Base-by-base conservation (phyloP, 306 rosid genomes). In the Lablab purpureus region DNA sequence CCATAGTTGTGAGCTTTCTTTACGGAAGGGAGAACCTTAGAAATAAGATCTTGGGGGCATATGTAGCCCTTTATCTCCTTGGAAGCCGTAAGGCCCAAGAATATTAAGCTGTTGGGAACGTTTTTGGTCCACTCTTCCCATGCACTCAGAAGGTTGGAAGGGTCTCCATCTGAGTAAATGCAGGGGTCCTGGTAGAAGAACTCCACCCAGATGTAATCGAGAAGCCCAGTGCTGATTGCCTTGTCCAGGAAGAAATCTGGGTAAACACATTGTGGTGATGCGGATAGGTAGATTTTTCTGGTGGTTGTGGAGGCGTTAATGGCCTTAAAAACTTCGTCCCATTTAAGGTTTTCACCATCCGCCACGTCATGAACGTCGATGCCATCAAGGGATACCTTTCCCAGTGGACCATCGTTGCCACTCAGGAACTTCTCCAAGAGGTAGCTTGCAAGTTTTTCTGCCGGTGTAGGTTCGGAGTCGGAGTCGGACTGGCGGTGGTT, bases 181-280 rank as follows among this genome's bases (percentile, higher is more conserved):
- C 96, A 87, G 1, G 46, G 50, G 9, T 71, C 3, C 17, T 84
- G 64, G 86, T 87, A 78, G 80, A 78, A 91, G 80, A 86, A 89
- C 50, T 82, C 84, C 13, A 91, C 89, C 90, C 90, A 88, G 2
- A 88, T 81, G 10, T 67, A 84, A 41, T 90, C 90, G 1, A 90
- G 75, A 6, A 84, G 40, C 0, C 94, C 90, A 0, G 94, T 84
- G 12, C 12, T 3, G 7, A 90, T 74, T 1, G 90, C 90, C 0
- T n/a, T 0, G 15, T 32, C 80, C 0, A 86, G 77, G 52, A 60
- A 54, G 0, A n/a, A 27, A 41, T 78, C 86, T 0, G 85, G 91
- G 71, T 40, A 71, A 0, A 75, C 77, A 3, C 55, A 49, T 49
- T 51, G 25, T 51, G 58, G 58, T 7, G 58, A 0, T 18, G 58